Percentiles rank a stretch among this genome's conserved stretches.
These are phyloP conservation scores for Podaxis sp. DNA, from an alignment of 768 basidiomycete genomes.

Conservation along the genomic window DNA sequence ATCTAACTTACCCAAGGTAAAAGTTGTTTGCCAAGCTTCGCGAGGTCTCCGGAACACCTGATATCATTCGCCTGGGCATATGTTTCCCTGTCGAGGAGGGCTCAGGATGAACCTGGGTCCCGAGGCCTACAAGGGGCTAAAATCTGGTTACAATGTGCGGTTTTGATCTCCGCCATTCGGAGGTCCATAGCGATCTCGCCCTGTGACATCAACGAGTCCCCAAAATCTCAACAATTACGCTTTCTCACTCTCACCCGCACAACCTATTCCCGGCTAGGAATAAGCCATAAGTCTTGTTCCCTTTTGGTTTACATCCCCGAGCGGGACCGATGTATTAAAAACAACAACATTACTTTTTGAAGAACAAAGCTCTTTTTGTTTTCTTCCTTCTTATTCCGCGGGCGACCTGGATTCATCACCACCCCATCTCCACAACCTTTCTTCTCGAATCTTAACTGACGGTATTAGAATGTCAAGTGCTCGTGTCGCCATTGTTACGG, in stretches of 20 bases:
- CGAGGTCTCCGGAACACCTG: neutral
- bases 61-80: neutral
- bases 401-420: neutral
- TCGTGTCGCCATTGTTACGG: conserved; percentile 39
- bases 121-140: neutral
- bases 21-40: neutral
- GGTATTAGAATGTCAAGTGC: neutral
- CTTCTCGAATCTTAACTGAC: neutral
- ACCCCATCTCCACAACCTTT: neutral
- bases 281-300: neutral
- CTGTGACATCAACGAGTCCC: neutral
- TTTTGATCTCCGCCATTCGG: neutral
- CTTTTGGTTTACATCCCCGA: neutral
- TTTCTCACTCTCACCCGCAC: neutral
- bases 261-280: neutral
- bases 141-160: neutral
- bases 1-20: neutral
- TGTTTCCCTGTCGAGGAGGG: neutral
- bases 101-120: neutral
- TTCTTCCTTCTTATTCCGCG: neutral
- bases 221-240: neutral
- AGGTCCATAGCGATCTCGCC: neutral
- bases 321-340: neutral
- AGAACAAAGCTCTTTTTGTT: neutral
- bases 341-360: neutral